Evolutionary conservation across 805 yeast genomes (phyloP).

Genomic region (Candida michaelii): DNA sequence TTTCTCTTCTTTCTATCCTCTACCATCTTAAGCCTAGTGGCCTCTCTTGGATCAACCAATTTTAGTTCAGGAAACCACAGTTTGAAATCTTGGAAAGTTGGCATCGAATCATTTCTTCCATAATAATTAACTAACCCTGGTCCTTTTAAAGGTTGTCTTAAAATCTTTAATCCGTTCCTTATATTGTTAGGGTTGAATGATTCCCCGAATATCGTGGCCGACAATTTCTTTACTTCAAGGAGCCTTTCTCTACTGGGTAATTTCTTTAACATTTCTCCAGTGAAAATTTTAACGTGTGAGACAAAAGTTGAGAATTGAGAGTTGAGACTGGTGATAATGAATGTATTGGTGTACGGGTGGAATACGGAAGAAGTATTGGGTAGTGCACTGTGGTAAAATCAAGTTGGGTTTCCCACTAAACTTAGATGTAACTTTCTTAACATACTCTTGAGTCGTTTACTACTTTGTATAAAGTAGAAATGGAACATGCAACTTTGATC

Average conservation of each 20-base stretch:
- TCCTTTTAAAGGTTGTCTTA: constrained; percentile 69
- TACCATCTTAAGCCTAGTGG: constrained; percentile 64
- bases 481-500: too few species aligned
- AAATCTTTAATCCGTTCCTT: constrained; percentile 73
- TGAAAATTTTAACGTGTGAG: constrained; percentile 10
- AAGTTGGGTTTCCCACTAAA: too few species aligned
- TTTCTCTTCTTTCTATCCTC: constrained; percentile 76
- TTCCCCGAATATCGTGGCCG: constrained; percentile 67
- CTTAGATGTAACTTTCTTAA: too few species aligned
- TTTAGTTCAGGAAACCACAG: constrained; percentile 49
- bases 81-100: constrained; percentile 61
- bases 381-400: too few species aligned
- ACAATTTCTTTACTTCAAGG: constrained; percentile 54
- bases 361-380: too few species aligned
- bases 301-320: too few species aligned
- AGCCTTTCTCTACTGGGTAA: constrained; percentile 49
- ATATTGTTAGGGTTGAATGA: constrained; percentile 63
- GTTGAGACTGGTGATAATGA: too few species aligned
- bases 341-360: too few species aligned
- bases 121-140: constrained; percentile 69
- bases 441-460: too few species aligned
- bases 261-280: constrained; percentile 29
- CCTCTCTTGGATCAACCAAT: constrained; percentile 67
- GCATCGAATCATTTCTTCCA: constrained; percentile 65
- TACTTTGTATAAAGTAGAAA: too few species aligned